These are phyloP conservation scores for Aurifilum marmelostoma DNA, from an alignment of 2,329 filamentous ascomycete species.

Conservation along the genomic window DNA sequence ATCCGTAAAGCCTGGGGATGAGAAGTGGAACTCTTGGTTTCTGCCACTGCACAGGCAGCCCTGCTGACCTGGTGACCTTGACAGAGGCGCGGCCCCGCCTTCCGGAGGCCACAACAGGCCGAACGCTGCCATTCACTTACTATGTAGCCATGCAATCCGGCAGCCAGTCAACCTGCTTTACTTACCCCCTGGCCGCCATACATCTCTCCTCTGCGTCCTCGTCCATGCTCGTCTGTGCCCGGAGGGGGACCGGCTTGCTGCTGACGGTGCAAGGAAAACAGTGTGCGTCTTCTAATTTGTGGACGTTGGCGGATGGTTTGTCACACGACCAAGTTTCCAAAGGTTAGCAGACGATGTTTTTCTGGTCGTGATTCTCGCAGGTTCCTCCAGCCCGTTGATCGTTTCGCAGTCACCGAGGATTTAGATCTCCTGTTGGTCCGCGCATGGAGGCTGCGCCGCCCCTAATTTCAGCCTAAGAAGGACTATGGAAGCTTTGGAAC, in stretches of 20 bases:
- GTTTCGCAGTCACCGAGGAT: constrained; percentile 26
- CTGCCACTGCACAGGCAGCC: neutral
- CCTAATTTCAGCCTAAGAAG: constrained; percentile 26
- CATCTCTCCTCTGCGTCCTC: neutral
- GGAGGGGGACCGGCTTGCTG: too few relatives aligned
- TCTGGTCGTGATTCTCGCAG: neutral
- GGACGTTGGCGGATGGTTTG: too few relatives aligned
- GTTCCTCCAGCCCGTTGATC: neutral
- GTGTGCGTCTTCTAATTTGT: too few relatives aligned
- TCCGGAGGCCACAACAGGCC: constrained; percentile 19
- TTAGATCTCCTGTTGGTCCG: constrained; percentile 17
- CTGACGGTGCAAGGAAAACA: too few relatives aligned
- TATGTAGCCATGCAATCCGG: constrained; percentile 3
- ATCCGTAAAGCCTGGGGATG: neutral
- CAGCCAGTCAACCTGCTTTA: constrained; percentile 15
- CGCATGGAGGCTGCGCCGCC: constrained; percentile 11
- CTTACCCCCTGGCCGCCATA: neutral
- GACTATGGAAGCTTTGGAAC: constrained; percentile 20
- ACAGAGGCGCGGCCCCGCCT: constrained; percentile 26
- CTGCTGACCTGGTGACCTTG: constrained; percentile 17
- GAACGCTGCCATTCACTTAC: neutral
- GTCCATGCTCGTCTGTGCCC: too few relatives aligned
- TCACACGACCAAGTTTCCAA: too few relatives aligned
- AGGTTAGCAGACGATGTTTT: neutral
- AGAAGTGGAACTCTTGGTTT: neutral